A percentile compares a stretch with the other conserved stretches of the same genome.
Conservation (phyloP, 2,329 filamentous ascomycete genomes). For the Coleophoma crateriformis region DNA sequence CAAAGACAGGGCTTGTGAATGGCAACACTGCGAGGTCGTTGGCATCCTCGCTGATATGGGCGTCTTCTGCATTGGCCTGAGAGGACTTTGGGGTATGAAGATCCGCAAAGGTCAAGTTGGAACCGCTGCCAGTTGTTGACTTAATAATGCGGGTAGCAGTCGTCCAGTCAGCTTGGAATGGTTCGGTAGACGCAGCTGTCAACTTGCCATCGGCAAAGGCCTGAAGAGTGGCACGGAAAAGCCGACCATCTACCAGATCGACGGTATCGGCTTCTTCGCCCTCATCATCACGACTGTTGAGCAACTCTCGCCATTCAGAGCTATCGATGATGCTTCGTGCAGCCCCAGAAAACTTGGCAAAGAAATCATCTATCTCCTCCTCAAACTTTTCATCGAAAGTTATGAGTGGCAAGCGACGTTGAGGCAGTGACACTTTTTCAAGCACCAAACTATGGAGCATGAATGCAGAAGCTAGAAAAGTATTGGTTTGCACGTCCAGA, state of each 20-base stretch:
- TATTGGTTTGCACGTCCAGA: conserved; percentile 20
- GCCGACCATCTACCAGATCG: conserved; percentile 51
- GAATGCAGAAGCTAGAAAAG: conserved; percentile 30
- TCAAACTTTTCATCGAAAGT: conserved; percentile 25
- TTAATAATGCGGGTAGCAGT: conserved; percentile 19
- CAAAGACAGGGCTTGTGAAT: conserved; percentile 41
- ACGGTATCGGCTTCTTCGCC: conserved; percentile 36
- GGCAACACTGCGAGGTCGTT: conserved; percentile 30
- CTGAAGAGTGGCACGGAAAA: conserved; percentile 27
- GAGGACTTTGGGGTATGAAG: conserved; percentile 11
- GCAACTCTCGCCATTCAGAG: conserved; percentile 16
- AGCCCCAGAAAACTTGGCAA: conserved; percentile 29
- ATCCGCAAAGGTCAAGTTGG: conserved; percentile 19
- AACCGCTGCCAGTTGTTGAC: conserved; percentile 25
- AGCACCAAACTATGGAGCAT: conserved; percentile 37
- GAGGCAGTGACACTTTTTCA: conserved; percentile 32
- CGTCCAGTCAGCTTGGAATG: conserved; percentile 18
- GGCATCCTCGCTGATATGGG: conserved; percentile 7
- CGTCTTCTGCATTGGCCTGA: conserved; percentile 4
- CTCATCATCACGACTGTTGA: conserved; percentile 9
- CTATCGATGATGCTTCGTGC: conserved; percentile 28
- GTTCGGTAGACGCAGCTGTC: conserved; percentile 8
- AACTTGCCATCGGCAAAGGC: conserved; percentile 17
- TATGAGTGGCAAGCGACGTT: conserved; percentile 29
- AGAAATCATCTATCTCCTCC: conserved; percentile 30